Evolutionary conservation across 139 green algal species (phyloP), one percentile per base, ranked within the genome.

Genomic region (Closterium sp.): DNA sequence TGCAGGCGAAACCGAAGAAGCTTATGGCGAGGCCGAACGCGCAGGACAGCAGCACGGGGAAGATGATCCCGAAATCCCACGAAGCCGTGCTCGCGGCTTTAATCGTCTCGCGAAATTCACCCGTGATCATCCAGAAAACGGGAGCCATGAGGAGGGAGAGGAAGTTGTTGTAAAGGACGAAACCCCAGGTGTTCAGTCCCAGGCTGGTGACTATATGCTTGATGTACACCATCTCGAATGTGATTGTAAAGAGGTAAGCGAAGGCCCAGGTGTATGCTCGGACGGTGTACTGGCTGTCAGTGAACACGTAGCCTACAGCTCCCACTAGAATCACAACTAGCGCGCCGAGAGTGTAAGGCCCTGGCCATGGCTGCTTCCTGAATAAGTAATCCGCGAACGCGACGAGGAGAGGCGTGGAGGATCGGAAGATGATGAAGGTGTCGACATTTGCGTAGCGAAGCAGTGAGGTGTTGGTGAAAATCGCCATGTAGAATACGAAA

Each of bases 1-100:
- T 95, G 91, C 98, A 95, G 42, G 96, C 87, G 91, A 98, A 98
- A 62, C 91, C 94, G 70, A 95, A 96, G 93, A 97, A 97, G 79
- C 31, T 94, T 92, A 97, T 97, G 88, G 91, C 95, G 13, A 97
- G 88, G 28, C 97, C 97, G 62, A 96, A 95, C 3, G 95, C 38
- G 95, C 97, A 98, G 0, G 96, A 97, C 19, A 96, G 90, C 9
- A 95, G 3, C 62, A 98, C 85, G 7, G 95, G 93, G 0, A 87
- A 86, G 0, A 93, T 7, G 62, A 90, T 89, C 21, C 42, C 31
- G 21, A 31, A 24, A 21, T 87, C 28, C 85, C 85, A 87, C 7
- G n/a, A 19, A 0, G 85, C n/a, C 85, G 28, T 32, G 28, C 21
- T 91, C 85, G 85, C 28, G 28, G 28, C 85, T 30, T 32, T 31